Evolutionary conservation across 257 asterid species (phyloP), one percentile per base, ranked within the genome.

Genomic region (Coffea eugenioides): DNA sequence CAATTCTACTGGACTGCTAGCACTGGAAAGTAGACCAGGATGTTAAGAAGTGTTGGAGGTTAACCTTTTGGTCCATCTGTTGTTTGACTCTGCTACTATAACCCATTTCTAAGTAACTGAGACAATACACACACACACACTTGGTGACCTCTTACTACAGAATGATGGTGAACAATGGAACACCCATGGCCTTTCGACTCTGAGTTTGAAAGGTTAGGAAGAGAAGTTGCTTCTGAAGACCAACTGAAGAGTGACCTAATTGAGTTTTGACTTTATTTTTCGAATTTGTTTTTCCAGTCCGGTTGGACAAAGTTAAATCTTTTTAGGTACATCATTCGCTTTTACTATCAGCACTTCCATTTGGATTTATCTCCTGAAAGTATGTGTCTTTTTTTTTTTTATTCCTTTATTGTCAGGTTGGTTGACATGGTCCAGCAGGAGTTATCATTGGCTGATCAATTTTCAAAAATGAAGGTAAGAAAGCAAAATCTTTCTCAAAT

Each of bases 401-500:
- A 31, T 31, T 31, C 31, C 43, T 39, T 39, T 39, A 39, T 39
- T 39, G 43, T 78, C 86, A 95, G 99, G 97, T 84, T 96, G 85
- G 86, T 95, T 86, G 97, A 94, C 88, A 86, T 90, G 91, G 91
- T 92, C 75, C 99, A 94, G 91, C 90, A 80, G 90, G 99, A 96
- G 87, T 84, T 96, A 81, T 92, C 97, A 70, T 87, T 93, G 92
- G 98, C 98, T 57, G 99, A 96, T 79, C 99, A 96, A 83, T 94
- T 88, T 78, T 85, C 87, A 75, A 89, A 94, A 82, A 84, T 96
- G 85, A 91, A 92, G 97, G 99, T 96, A 88, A 72, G 85, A 51
- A 73, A 77, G 80, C 71, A 78, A 81, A 41, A 82, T 82, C 66
- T 77, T 79, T 69, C 72, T 62, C 27, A n/a, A 27, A 39, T 77